phyloP scores from a whole-genome alignment of 2,329 filamentous ascomycete species.

The Gremmenia infestans region DNA sequence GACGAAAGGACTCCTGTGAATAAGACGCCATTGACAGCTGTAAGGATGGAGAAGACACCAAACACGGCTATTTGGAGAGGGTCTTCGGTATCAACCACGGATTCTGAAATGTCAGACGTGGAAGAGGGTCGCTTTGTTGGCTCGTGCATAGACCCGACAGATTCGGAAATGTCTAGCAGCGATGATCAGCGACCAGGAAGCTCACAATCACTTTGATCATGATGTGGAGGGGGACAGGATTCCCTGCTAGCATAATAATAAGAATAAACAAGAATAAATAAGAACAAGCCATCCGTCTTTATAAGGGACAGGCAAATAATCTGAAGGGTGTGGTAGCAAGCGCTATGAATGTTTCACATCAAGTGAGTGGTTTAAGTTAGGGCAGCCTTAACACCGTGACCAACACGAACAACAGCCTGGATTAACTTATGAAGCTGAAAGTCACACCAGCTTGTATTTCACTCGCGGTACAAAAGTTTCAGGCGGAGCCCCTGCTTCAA shows the following conservation, averaged over 20 bases:
- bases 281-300: not conserved
- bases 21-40: constrained; percentile 21
- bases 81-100: constrained; percentile 11
- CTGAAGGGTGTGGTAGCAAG: not conserved
- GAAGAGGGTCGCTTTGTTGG: constrained; percentile 2
- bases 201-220: not conserved
- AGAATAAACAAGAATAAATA: not conserved
- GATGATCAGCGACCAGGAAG: not conserved
- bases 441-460: no score
- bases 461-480: not conserved
- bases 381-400: not conserved
- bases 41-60: constrained; percentile 18
- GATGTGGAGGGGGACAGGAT: not conserved
- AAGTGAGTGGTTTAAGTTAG: not conserved
- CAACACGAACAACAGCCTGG: not conserved
- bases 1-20: constrained; percentile 25
- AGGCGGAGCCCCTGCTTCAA: not conserved
- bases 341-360: not conserved
- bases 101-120: constrained; percentile 16
- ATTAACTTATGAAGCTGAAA: not conserved
- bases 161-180: constrained; percentile 7
- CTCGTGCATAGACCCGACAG: constrained; percentile 1
- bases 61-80: constrained; percentile 21
- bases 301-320: not conserved
- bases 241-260: not conserved